These are phyloP conservation scores for Lodderomyces theae DNA, from an alignment of 1,139 yeast species.

Conservation along the genomic window DNA sequence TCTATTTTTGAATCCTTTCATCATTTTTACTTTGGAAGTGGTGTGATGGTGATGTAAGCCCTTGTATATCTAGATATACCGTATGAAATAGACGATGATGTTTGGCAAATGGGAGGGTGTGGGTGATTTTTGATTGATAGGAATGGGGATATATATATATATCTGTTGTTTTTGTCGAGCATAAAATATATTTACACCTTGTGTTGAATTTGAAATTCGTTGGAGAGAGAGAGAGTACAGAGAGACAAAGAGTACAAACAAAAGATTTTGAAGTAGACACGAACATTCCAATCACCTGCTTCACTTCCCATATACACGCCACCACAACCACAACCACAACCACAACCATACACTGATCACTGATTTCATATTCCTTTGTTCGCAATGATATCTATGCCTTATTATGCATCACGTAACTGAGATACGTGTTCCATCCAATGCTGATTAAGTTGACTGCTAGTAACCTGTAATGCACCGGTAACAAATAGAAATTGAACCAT, in stretches of 20 bases:
- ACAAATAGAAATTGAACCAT: conserved; percentile 61
- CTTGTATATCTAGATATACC: not conserved
- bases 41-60: too few species aligned
- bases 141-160: too few species aligned
- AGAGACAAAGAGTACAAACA: not conserved
- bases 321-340: too few species aligned
- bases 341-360: too few species aligned
- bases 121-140: not conserved
- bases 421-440: conserved; percentile 81
- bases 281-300: too few species aligned
- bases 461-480: conserved; percentile 69
- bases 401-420: conserved; percentile 41
- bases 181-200: not conserved
- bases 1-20: conserved; percentile 52
- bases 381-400: too few species aligned
- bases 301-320: too few species aligned
- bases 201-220: not conserved
- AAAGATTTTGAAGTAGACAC: too few species aligned
- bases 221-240: not conserved
- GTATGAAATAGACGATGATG: too few species aligned
- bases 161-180: not conserved
- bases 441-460: conserved; percentile 69
- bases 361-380: too few species aligned
- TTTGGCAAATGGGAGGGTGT: too few species aligned
- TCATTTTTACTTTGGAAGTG: too few species aligned